These are phyloP conservation scores for Bisporella sp. DNA, from an alignment of 2,329 filamentous ascomycete species.

Conservation along the genomic window DNA sequence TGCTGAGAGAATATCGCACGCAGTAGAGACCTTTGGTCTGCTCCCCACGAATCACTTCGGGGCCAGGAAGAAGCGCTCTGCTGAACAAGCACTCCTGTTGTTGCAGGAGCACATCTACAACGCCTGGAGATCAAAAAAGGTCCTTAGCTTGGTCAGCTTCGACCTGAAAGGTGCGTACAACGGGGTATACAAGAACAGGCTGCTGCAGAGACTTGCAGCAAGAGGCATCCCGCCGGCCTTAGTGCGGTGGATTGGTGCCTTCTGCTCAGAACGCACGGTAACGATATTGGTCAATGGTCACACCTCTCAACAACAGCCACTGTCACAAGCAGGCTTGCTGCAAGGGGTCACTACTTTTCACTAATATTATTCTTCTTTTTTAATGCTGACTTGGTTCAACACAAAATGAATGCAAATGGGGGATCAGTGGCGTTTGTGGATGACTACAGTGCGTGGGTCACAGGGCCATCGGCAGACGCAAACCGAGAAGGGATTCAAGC, in stretches of 20 bases:
- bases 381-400: constrained; percentile 14
- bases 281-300: neutral
- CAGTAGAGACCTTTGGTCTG: no score
- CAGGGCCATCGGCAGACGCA: constrained; percentile 13
- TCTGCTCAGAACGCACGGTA: neutral
- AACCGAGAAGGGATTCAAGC: constrained; percentile 20
- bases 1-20: no score
- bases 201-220: neutral
- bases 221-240: neutral
- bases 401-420: constrained; percentile 21
- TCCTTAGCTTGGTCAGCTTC: neutral
- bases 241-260: neutral
- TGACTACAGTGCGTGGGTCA: constrained; percentile 17
- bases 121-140: neutral
- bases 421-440: constrained; percentile 25
- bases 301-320: neutral
- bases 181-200: neutral
- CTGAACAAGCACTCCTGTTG: no score
- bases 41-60: no score
- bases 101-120: no score
- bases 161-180: neutral
- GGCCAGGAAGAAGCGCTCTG: no score
- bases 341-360: constrained; percentile 30
- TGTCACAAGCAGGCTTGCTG: constrained; percentile 15
- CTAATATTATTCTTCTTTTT: constrained; percentile 30